A percentile compares a stretch with the other conserved stretches of the same genome.
phyloP scores from a whole-genome alignment of 2,329 filamentous ascomycete genomes.

The Pestalotiopsis sp. region DNA sequence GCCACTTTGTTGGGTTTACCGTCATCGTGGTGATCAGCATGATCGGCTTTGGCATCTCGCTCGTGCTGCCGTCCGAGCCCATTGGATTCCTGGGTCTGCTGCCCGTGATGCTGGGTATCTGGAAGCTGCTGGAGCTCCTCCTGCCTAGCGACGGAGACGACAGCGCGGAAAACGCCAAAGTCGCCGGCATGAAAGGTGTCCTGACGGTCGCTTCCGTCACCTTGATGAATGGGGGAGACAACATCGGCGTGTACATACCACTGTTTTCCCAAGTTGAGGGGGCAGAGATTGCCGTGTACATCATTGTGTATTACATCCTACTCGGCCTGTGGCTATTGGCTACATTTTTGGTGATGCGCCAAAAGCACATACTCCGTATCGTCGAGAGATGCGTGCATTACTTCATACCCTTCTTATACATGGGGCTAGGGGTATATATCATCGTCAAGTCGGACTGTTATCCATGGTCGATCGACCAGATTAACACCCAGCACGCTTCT shows the following conservation, averaged over 20 bases:
- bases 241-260: constrained; percentile 38
- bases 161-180: constrained; percentile 17
- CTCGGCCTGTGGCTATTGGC: constrained; percentile 34
- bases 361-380: constrained; percentile 30
- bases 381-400: constrained; percentile 27
- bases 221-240: constrained; percentile 38
- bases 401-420: constrained; percentile 34
- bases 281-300: constrained; percentile 35
- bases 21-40: constrained; percentile 36
- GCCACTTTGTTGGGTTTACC: constrained; percentile 36
- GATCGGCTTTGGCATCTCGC: constrained; percentile 35
- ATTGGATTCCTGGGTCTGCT: constrained; percentile 38
- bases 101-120: constrained; percentile 35
- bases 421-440: constrained; percentile 36
- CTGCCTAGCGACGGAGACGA: constrained; percentile 19
- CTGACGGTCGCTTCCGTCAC: constrained; percentile 34
- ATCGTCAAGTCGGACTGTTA: constrained; percentile 34
- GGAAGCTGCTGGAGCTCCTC: constrained; percentile 27
- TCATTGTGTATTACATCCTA: constrained; percentile 35
- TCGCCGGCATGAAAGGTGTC: constrained; percentile 22
- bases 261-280: constrained; percentile 35
- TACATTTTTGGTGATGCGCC: constrained; percentile 33
- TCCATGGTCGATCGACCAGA: constrained; percentile 32
- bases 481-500: not conserved
- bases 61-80: constrained; percentile 34